Conservation (phyloP, 2,329 filamentous ascomycete genomes). For the Neocucurbitaria cava region DNA sequence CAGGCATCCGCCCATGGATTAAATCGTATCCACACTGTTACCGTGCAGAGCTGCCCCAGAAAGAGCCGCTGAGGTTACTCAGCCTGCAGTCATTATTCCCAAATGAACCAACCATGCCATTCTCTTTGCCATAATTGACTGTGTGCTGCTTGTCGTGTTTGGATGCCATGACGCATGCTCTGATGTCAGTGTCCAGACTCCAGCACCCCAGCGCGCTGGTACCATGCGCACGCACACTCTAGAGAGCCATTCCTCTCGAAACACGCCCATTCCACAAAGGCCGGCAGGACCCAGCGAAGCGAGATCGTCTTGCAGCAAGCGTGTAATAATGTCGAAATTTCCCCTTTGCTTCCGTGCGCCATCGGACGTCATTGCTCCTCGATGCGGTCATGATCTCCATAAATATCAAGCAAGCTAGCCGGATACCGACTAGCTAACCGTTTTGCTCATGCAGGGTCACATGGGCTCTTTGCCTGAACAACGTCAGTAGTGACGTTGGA, state of each 20-base stretch:
- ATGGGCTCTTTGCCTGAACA: slow-evolving; percentile 15
- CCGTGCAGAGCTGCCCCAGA: not conserved
- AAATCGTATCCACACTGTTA: not conserved
- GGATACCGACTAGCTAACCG: slow-evolving; percentile 3
- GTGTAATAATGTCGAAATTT: slow-evolving; percentile 1
- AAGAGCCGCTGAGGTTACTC: slow-evolving; percentile 2
- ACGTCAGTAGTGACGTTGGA: slow-evolving; percentile 31
- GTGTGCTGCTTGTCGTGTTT: no score
- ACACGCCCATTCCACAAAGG: slow-evolving; percentile 4
- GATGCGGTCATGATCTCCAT: slow-evolving; percentile 9
- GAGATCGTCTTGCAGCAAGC: not conserved
- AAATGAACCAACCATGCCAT: not conserved
- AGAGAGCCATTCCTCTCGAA: not conserved
- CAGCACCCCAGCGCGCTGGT: not conserved
- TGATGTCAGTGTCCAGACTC: not conserved
- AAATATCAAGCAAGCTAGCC: not conserved
- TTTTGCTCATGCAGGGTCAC: slow-evolving; percentile 23
- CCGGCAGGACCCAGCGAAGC: slow-evolving; percentile 15
- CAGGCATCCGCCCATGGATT: no score
- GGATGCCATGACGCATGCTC: not conserved
- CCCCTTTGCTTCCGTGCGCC: slow-evolving; percentile 18
- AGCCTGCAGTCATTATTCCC: not conserved
- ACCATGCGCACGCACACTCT: not conserved
- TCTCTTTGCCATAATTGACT: not conserved
- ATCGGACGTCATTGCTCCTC: slow-evolving; percentile 22